Evolutionary conservation across 176 grass and related monocot genomes (phyloP).

Genomic region (Alloteropsis semialata): DNA sequence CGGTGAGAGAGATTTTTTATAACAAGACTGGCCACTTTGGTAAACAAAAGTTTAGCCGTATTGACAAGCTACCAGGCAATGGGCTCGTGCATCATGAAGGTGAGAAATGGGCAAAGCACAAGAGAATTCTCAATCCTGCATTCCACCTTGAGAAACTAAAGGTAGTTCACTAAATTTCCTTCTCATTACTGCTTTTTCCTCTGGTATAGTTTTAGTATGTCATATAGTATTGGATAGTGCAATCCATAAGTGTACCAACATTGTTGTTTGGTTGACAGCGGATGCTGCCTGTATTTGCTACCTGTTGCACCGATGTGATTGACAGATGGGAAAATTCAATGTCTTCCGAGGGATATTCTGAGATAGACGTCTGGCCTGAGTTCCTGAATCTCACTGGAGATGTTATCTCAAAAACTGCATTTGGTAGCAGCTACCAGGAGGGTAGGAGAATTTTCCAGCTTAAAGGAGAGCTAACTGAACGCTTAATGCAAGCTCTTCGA

Average conservation of each 20-base stretch:
- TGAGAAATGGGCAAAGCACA: slow-evolving; percentile 68
- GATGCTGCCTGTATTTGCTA: slow-evolving; percentile 60
- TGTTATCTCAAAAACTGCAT: slow-evolving; percentile 72
- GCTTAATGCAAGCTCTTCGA: slow-evolving; percentile 33
- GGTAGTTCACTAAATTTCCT: slow-evolving; percentile 18
- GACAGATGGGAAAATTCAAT: slow-evolving; percentile 59
- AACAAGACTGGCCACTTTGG: slow-evolving; percentile 61
- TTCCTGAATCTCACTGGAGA: slow-evolving; percentile 70
- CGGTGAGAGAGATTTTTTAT: slow-evolving; percentile 49
- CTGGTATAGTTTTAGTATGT: neutral
- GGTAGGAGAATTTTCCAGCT: slow-evolving; percentile 75
- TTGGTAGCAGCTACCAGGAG: slow-evolving; percentile 74
- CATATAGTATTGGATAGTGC: neutral
- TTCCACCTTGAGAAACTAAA: slow-evolving; percentile 81
- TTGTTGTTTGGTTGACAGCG: slow-evolving; percentile 23
- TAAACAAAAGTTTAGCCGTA: neutral
- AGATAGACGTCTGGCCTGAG: slow-evolving; percentile 67
- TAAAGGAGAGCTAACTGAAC: slow-evolving; percentile 48
- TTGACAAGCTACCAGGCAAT: neutral
- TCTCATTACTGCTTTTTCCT: neutral
- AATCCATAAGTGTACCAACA: neutral
- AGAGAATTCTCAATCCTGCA: slow-evolving; percentile 76
- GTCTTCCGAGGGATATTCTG: slow-evolving; percentile 31
- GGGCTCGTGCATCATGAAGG: slow-evolving; percentile 56
- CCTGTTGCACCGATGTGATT: slow-evolving; percentile 60